Percentiles rank a stretch among this genome's conserved stretches.
phyloP scores from a whole-genome alignment of 2,329 filamentous ascomycete genomes.

The Claviceps purpurea region DNA sequence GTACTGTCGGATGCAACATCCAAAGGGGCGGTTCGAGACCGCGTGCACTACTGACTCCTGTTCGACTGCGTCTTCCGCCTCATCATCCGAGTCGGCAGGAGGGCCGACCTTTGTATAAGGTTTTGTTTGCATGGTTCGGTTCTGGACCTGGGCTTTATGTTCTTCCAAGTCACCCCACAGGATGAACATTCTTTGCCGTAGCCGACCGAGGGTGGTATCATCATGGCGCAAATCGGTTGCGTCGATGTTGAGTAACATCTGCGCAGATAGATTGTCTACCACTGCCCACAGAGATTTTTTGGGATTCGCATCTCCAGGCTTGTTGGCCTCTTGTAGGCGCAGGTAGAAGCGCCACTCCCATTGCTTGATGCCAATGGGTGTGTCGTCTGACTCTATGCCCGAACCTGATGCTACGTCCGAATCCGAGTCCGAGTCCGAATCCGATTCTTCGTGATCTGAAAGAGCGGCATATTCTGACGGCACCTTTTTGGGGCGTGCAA shows the following conservation, averaged over 20 bases:
- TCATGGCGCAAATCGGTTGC: conserved; percentile 44
- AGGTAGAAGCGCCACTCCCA: conserved; percentile 85
- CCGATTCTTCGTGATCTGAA: conserved; percentile 25
- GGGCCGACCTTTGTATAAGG: not conserved
- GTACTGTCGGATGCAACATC: conserved; percentile 60
- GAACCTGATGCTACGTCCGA: not conserved
- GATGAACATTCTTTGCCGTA: conserved; percentile 60
- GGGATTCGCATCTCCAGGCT: conserved; percentile 11
- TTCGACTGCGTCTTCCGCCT: not conserved
- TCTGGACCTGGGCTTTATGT: conserved; percentile 28
- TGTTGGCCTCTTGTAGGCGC: conserved; percentile 51
- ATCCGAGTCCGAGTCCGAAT: conserved; percentile 11
- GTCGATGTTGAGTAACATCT: conserved; percentile 34
- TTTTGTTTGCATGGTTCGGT: conserved; percentile 1
- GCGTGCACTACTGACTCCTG: not conserved
- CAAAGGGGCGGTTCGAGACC: conserved; percentile 46
- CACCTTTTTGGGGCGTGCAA: conserved; percentile 37
- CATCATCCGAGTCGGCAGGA: conserved; percentile 8
- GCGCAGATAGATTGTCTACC: conserved; percentile 45
- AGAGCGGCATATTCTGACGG: conserved; percentile 35
- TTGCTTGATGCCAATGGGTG: conserved; percentile 9
- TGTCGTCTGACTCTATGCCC: conserved; percentile 12
- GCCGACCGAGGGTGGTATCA: conserved; percentile 27
- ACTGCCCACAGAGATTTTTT: conserved; percentile 49
- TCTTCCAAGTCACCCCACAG: conserved; percentile 85